Percentiles rank a stretch among this genome's conserved stretches.
Evolutionary conservation across 2,329 filamentous ascomycete genomes (phyloP).

Genomic region (Sporothrix brunneoviolacea): DNA sequence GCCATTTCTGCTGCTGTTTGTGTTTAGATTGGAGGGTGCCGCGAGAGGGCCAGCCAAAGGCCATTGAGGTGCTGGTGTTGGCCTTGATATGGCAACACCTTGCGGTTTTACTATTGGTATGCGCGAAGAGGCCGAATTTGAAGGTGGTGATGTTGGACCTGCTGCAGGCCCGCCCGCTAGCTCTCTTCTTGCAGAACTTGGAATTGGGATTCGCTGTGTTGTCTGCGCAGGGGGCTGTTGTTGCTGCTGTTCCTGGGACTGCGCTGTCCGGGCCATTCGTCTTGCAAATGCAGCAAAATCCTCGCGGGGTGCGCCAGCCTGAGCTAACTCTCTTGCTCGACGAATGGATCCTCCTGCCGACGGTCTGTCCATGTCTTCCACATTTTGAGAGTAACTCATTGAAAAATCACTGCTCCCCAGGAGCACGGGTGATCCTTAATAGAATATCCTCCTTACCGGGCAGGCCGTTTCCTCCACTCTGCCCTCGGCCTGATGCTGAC

Average conservation of each 20-base stretch:
- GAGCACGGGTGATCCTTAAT: constrained; percentile 5
- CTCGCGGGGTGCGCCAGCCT: constrained; percentile 33
- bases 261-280: constrained; percentile 17
- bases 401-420: constrained; percentile 27
- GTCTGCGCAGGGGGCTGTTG: constrained; percentile 17
- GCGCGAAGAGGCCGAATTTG: neutral
- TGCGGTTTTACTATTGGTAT: constrained; percentile 26
- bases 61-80: constrained; percentile 47
- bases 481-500: constrained; percentile 2
- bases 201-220: constrained; percentile 21
- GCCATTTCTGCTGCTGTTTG: constrained; percentile 12
- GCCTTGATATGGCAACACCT: constrained; percentile 45
- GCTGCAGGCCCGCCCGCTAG: constrained; percentile 18
- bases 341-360: constrained; percentile 41
- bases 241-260: neutral
- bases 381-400: constrained; percentile 53
- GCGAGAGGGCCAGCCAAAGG: constrained; percentile 38
- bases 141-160: constrained; percentile 18
- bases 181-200: constrained; percentile 23
- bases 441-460: neutral
- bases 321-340: constrained; percentile 48
- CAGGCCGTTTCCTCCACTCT: constrained; percentile 16
- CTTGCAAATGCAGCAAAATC: constrained; percentile 23
- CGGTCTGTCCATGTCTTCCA: constrained; percentile 43
- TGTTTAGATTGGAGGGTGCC: constrained; percentile 24